phyloP scores from a whole-genome alignment of 768 basidiomycete genomes.

The Russula abietina region DNA sequence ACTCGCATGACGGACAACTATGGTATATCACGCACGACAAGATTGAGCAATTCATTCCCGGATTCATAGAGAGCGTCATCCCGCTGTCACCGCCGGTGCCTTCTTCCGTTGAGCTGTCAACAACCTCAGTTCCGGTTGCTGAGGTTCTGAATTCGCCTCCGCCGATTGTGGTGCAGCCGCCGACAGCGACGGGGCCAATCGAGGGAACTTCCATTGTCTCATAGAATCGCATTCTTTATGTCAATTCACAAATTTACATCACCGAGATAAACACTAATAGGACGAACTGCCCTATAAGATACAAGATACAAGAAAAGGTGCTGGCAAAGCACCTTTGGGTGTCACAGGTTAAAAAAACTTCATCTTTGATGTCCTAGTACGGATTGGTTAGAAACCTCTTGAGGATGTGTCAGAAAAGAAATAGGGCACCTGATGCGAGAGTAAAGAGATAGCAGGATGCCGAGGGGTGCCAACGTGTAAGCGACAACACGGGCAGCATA shows the following conservation, averaged over 20 bases:
- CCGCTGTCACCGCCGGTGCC: constrained; percentile 33
- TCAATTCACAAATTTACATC: background rate
- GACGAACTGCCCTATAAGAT: background rate
- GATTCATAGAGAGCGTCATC: constrained; percentile 73
- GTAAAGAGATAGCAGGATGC: constrained; percentile 32
- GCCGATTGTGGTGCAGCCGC: background rate
- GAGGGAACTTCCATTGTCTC: background rate
- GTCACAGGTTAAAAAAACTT: constrained; percentile 2
- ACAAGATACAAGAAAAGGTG: background rate
- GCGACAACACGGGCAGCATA: constrained; percentile 29
- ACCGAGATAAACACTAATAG: background rate
- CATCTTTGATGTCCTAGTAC: constrained; percentile 20
- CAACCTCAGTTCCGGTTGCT: background rate
- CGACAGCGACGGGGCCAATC: background rate
- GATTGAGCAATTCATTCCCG: constrained; percentile 87
- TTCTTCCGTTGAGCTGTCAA: constrained; percentile 8
- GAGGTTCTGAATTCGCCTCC: background rate
- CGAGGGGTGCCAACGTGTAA: constrained; percentile 26
- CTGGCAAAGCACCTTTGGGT: background rate
- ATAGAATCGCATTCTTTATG: background rate
- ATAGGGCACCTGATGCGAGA: constrained; percentile 25
- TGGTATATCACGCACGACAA: constrained; percentile 85
- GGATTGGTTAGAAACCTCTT: background rate
- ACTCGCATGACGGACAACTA: constrained; percentile 56
- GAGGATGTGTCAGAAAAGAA: background rate